Evolutionary conservation across 371 early-diverging fungal genomes (phyloP).

Genomic region (Zychaea mexicana): DNA sequence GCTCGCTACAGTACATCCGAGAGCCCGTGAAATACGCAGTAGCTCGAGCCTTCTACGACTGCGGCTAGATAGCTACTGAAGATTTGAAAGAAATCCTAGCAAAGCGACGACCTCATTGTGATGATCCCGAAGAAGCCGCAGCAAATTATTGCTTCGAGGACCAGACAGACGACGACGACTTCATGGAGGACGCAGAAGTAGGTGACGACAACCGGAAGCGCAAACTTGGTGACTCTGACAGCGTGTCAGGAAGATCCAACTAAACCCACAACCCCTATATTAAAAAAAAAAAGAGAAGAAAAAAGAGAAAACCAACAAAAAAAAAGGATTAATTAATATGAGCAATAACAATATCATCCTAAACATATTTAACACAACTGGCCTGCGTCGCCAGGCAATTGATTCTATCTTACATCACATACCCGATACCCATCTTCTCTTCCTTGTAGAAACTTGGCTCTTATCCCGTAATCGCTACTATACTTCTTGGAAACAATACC

Average conservation of each 20-base stretch:
- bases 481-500: slow-evolving; percentile 14
- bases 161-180: not conserved
- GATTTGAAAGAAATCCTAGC: not conserved
- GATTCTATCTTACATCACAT: not conserved
- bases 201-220: too few relatives aligned
- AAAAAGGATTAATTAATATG: too few relatives aligned
- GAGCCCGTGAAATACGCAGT: slow-evolving; percentile 7
- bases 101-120: not conserved
- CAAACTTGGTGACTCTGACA: too few relatives aligned
- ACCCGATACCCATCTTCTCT: not conserved
- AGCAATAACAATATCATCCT: too few relatives aligned
- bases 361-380: slow-evolving; percentile 7
- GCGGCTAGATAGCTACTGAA: not conserved
- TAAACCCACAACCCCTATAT: not conserved
- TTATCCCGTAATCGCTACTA: not conserved
- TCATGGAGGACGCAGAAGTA: too few relatives aligned
- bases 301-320: too few relatives aligned
- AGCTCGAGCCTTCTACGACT: slow-evolving; percentile 6
- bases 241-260: too few relatives aligned
- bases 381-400: slow-evolving; percentile 10
- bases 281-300: too few relatives aligned
- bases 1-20: not conserved
- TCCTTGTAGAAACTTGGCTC: slow-evolving; percentile 26
- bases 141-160: too few relatives aligned
- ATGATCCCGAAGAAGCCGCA: not conserved